Base-by-base conservation (phyloP, 2,329 filamentous ascomycete genomes). In the Plectosphaerella plurivora region DNA sequence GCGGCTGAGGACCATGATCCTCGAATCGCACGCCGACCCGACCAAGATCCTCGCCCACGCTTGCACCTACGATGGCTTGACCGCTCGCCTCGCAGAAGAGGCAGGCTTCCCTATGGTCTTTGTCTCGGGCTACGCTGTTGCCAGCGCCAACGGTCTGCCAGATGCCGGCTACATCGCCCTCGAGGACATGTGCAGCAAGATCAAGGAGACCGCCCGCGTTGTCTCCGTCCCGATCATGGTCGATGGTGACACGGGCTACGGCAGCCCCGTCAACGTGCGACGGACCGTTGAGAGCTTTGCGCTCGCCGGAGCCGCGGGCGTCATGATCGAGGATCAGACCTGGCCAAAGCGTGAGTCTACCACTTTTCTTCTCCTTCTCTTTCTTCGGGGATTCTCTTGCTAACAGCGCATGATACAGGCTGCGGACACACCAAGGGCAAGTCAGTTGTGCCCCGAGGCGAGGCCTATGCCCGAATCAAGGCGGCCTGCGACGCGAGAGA, bases 81-180 rank as follows among this genome's bases (percentile, higher is more conserved):
- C 66, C 20, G 73, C 74, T 2, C 68, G 72, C 1, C 61, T 78
- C 0, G 67, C 70, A 6, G 70, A 76, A 51, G 71, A 76, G 55
- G 70, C 73, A 2, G 73, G 73, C 0, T 76, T 76, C 46, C 74
- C 73, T 0, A 61, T 76, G 47, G 54, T 75, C 10, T 77, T 77
- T 51, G 61, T 76, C 0, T 66, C 71, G 0, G 73, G 73, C 0
- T 76, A 71, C 53, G 60, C 72, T 0, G 68, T 76, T 12, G 63
- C 74, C 0, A 68, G 64, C 15, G 58, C 70, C 0, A 67, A 69
- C 49, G 71, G 72, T 1, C 61, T 77, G 0, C 74, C 74, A 0
- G 74, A 77, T 55, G 74, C 75, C 1, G 74, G 75, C 1, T 78
- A 77, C 48, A 77, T 77, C 50, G 73, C 74, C 2, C 70, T 77